Evolutionary conservation across 2,329 filamentous ascomycete species (phyloP), one percentile per base, ranked within the genome.

Genomic region (Pseudomassariella vexata): DNA sequence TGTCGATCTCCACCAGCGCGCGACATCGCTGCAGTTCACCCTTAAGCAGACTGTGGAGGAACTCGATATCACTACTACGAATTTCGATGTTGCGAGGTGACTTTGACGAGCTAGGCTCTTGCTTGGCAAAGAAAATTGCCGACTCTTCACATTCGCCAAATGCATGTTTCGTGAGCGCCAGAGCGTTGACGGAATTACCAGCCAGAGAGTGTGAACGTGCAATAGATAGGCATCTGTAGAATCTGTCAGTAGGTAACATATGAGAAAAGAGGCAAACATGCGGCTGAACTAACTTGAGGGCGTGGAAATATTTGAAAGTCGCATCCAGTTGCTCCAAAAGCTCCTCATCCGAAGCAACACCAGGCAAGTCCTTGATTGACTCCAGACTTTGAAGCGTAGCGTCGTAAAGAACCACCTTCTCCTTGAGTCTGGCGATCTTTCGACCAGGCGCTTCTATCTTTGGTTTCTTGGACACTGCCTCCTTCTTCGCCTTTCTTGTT

Each of bases 311-410:
- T 38, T 75, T 69, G 21, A 75, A 70, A 45, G 86, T 90, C 20
- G 78, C 78, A 35, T 85, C 77, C n/a, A 98, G 66, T 55, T 92
- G 86, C 27, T 72, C 63, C 5, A 88, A 68, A 43, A 98, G 84
- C 11, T 64, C 68, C 24, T 78, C 72, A 49, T 98, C 92, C 24
- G 87, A 83, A 21, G 87, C 87, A 12, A 95, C 85, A 57, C 92
- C 92, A 3, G 88, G 84, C 10, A 98, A 70, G 38, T 95, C 87
- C 48, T 84, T 86, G 55, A 95, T 79, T 5, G 88, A 86, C 44
- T 95, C 85, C 38, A 98, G 68, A 57, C 87, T 95, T 59, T 95
- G 86, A 16, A 95, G 62, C 7, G 83, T 94, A 16, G 87, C 86
- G 54, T 95, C 88, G 54, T 95, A 96, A 2, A 98, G 68, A 3